phyloP scores from a whole-genome alignment of 768 basidiomycete species.

The Exsudoporus frostii region DNA sequence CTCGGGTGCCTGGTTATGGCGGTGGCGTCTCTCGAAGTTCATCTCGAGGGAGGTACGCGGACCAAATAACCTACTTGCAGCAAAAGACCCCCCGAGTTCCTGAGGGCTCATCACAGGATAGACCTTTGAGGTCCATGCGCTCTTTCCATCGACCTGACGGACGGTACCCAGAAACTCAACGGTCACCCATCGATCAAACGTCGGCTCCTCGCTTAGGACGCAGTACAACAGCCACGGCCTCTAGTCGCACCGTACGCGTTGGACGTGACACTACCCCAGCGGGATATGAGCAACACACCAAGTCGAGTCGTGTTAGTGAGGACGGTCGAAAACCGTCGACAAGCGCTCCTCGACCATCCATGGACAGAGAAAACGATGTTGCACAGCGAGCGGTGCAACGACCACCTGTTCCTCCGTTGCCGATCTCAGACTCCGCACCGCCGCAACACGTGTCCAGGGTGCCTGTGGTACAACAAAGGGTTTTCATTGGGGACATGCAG shows the following conservation, averaged over 20 bases:
- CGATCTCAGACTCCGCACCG: slow-evolving; percentile 33
- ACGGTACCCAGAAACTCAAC: slow-evolving; percentile 33
- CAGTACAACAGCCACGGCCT: slow-evolving; percentile 32
- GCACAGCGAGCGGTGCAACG: slow-evolving; percentile 27
- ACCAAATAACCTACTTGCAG: slow-evolving; percentile 15
- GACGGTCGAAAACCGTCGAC: slow-evolving; percentile 24
- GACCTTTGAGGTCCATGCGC: slow-evolving; percentile 45
- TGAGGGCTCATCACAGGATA: slow-evolving; percentile 19
- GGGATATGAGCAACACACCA: slow-evolving; percentile 18
- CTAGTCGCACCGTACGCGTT: slow-evolving; percentile 12
- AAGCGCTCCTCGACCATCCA: slow-evolving; percentile 18
- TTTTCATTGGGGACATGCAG: slow-evolving; percentile 78
- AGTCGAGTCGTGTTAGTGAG: slow-evolving; percentile 25
- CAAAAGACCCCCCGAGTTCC: slow-evolving; percentile 21
- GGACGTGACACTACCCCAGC: slow-evolving; percentile 15
- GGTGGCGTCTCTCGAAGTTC: slow-evolving; percentile 20
- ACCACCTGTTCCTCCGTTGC: slow-evolving; percentile 39
- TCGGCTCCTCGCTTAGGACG: slow-evolving; percentile 33
- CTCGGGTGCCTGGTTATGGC: slow-evolving; percentile 8
- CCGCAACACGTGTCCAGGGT: slow-evolving; percentile 28
- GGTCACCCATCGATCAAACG: slow-evolving; percentile 30
- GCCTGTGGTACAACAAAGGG: slow-evolving; percentile 55
- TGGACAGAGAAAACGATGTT: slow-evolving; percentile 23
- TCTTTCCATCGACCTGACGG: slow-evolving; percentile 58
- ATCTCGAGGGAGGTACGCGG: slow-evolving; percentile 17